A percentile compares a stretch with the other conserved stretches of the same genome.
Evolutionary conservation across 306 rosid species (phyloP).

Genomic region (Glycyrrhiza uralensis): DNA sequence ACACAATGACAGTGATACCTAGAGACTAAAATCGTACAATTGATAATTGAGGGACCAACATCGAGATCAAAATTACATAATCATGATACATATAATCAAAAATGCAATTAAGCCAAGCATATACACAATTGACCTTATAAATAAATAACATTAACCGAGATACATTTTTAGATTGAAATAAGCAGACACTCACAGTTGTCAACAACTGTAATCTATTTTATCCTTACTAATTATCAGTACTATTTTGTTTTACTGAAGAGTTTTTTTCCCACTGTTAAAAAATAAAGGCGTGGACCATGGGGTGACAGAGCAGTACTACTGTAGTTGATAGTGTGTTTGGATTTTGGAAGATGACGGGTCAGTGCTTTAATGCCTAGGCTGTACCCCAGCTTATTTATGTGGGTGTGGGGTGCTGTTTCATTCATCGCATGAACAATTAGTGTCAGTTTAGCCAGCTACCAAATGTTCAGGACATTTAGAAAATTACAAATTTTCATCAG

Average conservation of each 20-base stretch:
- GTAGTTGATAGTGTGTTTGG: not conserved
- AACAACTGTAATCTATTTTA: not conserved
- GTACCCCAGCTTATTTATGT: not conserved
- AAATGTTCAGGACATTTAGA: not conserved
- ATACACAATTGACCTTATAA: not conserved
- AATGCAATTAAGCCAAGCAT: too few species aligned
- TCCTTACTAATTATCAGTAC: not conserved
- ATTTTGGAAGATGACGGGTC: constrained; percentile 22
- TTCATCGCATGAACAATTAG: constrained; percentile 17
- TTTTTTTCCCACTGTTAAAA: not conserved
- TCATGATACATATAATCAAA: too few species aligned
- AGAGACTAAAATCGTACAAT: too few species aligned
- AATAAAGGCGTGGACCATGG: not conserved
- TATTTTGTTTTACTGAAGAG: not conserved
- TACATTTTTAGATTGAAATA: not conserved
- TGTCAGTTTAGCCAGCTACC: constrained; percentile 3
- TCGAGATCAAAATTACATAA: too few species aligned
- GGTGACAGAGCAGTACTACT: not conserved
- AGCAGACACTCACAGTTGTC: not conserved
- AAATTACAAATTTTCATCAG: not conserved
- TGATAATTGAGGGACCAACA: too few species aligned
- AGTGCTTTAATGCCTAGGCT: constrained; percentile 7
- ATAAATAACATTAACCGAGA: too few species aligned
- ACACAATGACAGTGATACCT: too few species aligned
- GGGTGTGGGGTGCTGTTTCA: not conserved